A percentile compares a stretch with the other conserved stretches of the same genome.
These are phyloP conservation scores for Neoboletus brunneissimus DNA, from an alignment of 768 basidiomycete genomes.

Conservation along the genomic window DNA sequence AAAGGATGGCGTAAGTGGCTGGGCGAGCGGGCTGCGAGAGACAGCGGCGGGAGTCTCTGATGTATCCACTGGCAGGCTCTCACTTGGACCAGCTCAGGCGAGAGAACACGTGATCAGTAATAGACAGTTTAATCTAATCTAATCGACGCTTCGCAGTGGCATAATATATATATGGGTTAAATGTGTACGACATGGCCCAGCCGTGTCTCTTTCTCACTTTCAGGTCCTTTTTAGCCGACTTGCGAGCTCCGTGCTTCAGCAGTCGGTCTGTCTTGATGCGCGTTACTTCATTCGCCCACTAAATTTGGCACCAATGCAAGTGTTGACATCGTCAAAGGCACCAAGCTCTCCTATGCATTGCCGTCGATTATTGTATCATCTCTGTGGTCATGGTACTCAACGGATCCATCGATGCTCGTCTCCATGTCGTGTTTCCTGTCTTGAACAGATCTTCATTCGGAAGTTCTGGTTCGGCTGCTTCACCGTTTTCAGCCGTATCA, in stretches of 20 bases:
- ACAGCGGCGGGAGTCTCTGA: neutral
- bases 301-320: too few species aligned
- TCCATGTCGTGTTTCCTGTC: slow-evolving; percentile 68
- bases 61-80: neutral
- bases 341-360: neutral
- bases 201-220: slow-evolving; percentile 23
- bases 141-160: neutral
- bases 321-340: neutral
- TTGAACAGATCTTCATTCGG: slow-evolving; percentile 54
- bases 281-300: neutral
- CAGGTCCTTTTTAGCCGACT: neutral
- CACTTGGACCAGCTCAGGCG: slow-evolving; percentile 13
- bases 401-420: slow-evolving; percentile 69
- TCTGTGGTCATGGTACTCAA: slow-evolving; percentile 60
- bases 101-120: slow-evolving; percentile 24
- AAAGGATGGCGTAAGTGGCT: neutral
- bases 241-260: neutral
- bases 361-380: neutral
- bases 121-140: slow-evolving; percentile 12
- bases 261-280: neutral
- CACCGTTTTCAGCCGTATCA: too few species aligned
- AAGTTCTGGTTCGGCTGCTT: slow-evolving; percentile 81
- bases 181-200: neutral
- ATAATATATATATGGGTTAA: neutral
- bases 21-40: slow-evolving; percentile 3